Evolutionary conservation across 345 rosid genomes (phyloP).

Genomic region (Combretum micranthum): DNA sequence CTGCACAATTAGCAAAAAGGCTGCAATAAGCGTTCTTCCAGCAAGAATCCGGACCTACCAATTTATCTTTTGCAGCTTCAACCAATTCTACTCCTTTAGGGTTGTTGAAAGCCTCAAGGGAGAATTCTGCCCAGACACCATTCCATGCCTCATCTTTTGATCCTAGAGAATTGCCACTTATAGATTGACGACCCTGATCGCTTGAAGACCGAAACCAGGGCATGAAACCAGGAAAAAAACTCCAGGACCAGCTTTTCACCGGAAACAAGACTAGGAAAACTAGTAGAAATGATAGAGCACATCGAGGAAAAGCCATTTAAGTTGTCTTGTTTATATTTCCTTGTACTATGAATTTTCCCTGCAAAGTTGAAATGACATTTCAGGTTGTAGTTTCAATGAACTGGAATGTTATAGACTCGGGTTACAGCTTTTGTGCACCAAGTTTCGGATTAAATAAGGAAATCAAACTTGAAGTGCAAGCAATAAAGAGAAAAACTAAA

Average conservation of each 20-base stretch:
- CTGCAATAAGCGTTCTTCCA: conserved; percentile 61
- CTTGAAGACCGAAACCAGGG: neutral
- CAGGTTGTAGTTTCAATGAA: too few relatives aligned
- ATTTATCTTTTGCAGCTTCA: conserved; percentile 42
- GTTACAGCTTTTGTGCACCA: too few relatives aligned
- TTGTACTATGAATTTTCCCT: too few relatives aligned
- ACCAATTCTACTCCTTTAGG: conserved; percentile 38
- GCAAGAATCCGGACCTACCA: conserved; percentile 47
- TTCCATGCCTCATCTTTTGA: neutral
- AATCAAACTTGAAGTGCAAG: too few relatives aligned
- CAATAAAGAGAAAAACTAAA: too few relatives aligned
- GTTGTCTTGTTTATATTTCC: too few relatives aligned
- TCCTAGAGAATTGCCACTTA: neutral
- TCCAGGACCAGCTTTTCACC: conserved; percentile 3
- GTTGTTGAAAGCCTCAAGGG: conserved; percentile 39
- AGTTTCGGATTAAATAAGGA: too few relatives aligned
- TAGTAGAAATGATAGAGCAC: neutral
- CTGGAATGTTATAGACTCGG: too few relatives aligned
- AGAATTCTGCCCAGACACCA: conserved; percentile 42
- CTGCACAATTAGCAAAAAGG: conserved; percentile 60
- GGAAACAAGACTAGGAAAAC: conserved; percentile 3
- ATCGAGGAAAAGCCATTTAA: neutral
- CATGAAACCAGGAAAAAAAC: conserved; percentile 4
- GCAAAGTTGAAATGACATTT: too few relatives aligned
- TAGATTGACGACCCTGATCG: neutral